Evolutionary conservation across 2,329 filamentous ascomycete species (phyloP), one percentile per base, ranked within the genome.

Genomic region (Stemphylium vesicarium): DNA sequence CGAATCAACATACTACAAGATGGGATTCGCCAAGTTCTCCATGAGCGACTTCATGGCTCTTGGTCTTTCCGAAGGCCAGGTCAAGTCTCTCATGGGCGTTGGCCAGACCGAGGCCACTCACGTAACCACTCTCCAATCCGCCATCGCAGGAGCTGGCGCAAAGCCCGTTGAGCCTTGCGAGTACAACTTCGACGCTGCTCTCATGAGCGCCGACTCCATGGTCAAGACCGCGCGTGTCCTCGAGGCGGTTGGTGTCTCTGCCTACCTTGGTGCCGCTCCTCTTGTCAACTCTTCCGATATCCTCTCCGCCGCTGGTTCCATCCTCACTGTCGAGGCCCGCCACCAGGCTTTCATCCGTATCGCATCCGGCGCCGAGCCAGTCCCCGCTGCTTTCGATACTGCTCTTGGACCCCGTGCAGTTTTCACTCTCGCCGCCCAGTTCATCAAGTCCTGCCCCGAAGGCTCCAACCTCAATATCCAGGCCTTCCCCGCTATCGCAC

Each of bases 241-340:
- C 54, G 89, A 92, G 76, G 88, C 85, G 67, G 83, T 91, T 54
- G 88, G 88, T 74, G 83, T 91, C 29, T 88, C 87, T n/a, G 88
- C 88, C 59, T 83, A 84, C 76, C 84, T 91, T 12, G 89, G 88
- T 55, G 89, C 87, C 22, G 88, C 88, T 12, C 85, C 87, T 4
- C 80, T 91, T 29, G 75, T 92, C 59, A 80, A 83, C 40, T 80
- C 82, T 50, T 78, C 81, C 44, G 80, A 79, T 44, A 84, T 90
- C 58, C 84, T 92, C 45, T 80, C 82, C 56, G 84, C 85, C 16
- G 89, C 89, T 2, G 89, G 82, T 9, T 85, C 85, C 45, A 92
- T 92, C 72, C 82, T 90, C 39, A 89, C 88, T 20, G 83, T 90
- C 56, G 89, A 92, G 77, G 82, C 88, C 24, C 84, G 89, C 54